Evolutionary conservation across 768 basidiomycete species (phyloP), one percentile per base, ranked within the genome.

Genomic region (Suillus alpinus): DNA sequence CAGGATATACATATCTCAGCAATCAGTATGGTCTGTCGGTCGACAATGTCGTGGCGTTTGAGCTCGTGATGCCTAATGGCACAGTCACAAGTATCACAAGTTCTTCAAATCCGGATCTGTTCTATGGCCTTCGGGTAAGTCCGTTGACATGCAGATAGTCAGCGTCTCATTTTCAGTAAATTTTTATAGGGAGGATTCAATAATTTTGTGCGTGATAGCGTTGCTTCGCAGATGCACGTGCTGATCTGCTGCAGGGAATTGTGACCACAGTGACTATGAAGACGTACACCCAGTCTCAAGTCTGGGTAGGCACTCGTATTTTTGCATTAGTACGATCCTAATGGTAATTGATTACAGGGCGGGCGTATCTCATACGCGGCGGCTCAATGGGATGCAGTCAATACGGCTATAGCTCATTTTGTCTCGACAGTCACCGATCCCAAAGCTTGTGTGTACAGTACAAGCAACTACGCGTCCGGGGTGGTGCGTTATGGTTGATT

Each of bases 1-100:
- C 14, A 78, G 85, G 86, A 0, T 89, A 84, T 64, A 86, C 86
- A 1, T 88, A 82, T 81, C 73, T 79, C 56, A 83, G 83, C 0
- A 87, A 88, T 61, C 83, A 87, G 59, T 75, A 81, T 61, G 87
- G 87, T 13, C 63, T 90, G 55, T 81, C 83, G 0, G 43, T 80
- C 7, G 87, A 88, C 61, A 85, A 76, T 1, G 75, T 88, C 37
- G 71, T 72, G n/a, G 78, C 78, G 0, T 86, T 73, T 64, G 83
- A 87, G 62, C 73, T 89, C 1, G 86, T 86, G 0, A 73, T 82
- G 56, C 85, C 84, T 0, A 77, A 79, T 62, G 85, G 86, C 8
- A 75, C 72, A 0, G 69, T 83, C 1, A 60, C 67, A 1, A 53
- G 60, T 16, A 77, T 80, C 13, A 79, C 75, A 0, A 66, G 69